Evolutionary conservation across 139 green algal genomes (phyloP), one percentile per base, ranked within the genome.

Genomic region (Coelastrella sp.): DNA sequence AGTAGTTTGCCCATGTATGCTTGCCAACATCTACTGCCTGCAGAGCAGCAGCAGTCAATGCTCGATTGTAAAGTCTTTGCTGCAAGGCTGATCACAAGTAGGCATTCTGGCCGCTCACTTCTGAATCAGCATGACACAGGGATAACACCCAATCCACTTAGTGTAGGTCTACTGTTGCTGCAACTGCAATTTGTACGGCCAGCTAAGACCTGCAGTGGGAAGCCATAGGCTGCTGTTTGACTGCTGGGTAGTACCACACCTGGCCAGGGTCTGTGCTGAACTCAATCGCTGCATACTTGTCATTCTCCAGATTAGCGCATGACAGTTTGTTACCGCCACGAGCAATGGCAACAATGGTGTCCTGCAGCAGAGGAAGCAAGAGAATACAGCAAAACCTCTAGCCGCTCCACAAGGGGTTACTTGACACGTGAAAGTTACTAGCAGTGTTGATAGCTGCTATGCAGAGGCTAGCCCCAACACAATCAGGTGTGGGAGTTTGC

Each of bases 1-100:
- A 98, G 93, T 99, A 99, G 93, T 99, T 99, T 60, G 92, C 96
- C 98, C 98, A 99, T 23, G 88, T 95, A 92, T 99, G 96, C 61
- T 98, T 95, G 23, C 81, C 92, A 13, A 92, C 82, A 83, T 99
- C 95, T 6, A 99, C 97, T 19, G 93, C 89, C 95, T 98, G 94
- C 88, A 59, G 66, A 20, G n/a, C 7, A 71, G 60, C 65, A 79
- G 76, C 76, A 19, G 23, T 14, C n/a, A 23, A 22, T n/a, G 16
- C 0, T 77, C n/a, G 71, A 32, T 32, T 77, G 71, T 47, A 5
- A 1, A 77, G 6, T 22, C 0, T 11, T 77, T 22, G 32, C 32
- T 47, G 32, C 32, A 47, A 47, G 32, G 32, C 32, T 47, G 32
- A 47, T 47, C 32, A 47, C 32, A 47, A 47, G 32, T 47, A 47